Conservation (phyloP, 768 basidiomycete species). For the Cantharellus cinnabarinus region DNA sequence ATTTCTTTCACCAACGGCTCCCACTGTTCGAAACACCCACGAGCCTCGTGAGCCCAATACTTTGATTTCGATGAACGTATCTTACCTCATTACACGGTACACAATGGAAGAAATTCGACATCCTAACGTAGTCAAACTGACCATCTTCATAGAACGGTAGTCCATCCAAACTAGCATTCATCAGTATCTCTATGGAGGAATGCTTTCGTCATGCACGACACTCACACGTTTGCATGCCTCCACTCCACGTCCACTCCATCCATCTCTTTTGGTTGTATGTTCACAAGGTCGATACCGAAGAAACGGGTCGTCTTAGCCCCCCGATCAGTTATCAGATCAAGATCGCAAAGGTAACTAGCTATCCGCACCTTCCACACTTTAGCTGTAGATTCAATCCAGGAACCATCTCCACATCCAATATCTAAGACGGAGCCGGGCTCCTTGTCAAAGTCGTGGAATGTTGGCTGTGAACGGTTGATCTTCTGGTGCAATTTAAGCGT, state of each 20-base stretch:
- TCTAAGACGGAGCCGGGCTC: conserved; percentile 42
- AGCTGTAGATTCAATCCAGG: conserved; percentile 47
- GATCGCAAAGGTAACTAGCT: too few relatives aligned
- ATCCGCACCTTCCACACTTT: conserved; percentile 29
- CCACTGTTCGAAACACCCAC: conserved; percentile 23
- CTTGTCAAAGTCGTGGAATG: conserved; percentile 33
- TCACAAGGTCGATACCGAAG: too few relatives aligned
- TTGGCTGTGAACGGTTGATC: background rate
- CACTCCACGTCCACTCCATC: too few relatives aligned
- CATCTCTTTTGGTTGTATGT: too few relatives aligned
- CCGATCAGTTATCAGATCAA: too few relatives aligned
- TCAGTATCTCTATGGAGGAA: too few relatives aligned
- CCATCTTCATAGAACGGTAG: conserved; percentile 10
- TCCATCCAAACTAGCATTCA: too few relatives aligned
- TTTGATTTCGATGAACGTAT: background rate
- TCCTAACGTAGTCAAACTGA: conserved; percentile 50
- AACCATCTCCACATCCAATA: conserved; percentile 53
- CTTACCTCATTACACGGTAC: conserved; percentile 27
- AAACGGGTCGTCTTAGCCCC: too few relatives aligned
- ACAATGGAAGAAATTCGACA: conserved; percentile 44
- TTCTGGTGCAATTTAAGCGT: too few relatives aligned
- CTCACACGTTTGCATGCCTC: too few relatives aligned
- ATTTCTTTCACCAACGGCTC: conserved; percentile 36
- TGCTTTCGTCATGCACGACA: too few relatives aligned
- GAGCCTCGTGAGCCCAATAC: background rate